Evolutionary conservation across 805 yeast species (phyloP).

Genomic region (Wickerhamomyces rabaulensis): DNA sequence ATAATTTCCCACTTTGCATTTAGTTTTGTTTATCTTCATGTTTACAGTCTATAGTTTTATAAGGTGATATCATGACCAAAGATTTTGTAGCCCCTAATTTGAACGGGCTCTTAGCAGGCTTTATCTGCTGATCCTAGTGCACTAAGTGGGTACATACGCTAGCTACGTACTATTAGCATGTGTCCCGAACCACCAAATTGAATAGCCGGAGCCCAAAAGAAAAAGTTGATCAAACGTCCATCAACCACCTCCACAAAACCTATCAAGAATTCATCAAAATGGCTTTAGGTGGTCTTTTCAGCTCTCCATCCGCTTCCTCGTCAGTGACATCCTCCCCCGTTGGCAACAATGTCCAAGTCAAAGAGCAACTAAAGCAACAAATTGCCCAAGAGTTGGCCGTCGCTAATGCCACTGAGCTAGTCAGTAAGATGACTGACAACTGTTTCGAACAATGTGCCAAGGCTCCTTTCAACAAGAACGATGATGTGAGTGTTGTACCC

Average conservation of each 20-base stretch:
- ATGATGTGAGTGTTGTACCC: conserved; percentile 42
- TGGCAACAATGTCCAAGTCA: conserved; percentile 38
- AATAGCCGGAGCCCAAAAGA: background rate
- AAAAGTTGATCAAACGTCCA: background rate
- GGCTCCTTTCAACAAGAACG: conserved; percentile 53
- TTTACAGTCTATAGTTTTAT: background rate
- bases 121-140: no score
- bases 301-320: conserved; percentile 22
- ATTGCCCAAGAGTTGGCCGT: conserved; percentile 80
- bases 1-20: background rate
- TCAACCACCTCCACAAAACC: background rate
- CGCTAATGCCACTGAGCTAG: conserved; percentile 87
- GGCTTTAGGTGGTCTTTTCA: conserved; percentile 26
- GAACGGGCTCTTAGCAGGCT: no score
- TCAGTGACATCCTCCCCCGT: conserved; percentile 21
- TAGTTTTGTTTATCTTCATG: background rate
- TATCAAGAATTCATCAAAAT: conserved; percentile 4
- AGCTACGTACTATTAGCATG: background rate
- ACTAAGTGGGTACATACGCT: no score
- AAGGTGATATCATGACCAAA: background rate
- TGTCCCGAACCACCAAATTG: background rate
- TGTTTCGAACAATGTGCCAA: conserved; percentile 78
- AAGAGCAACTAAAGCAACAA: conserved; percentile 61
- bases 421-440: conserved; percentile 77
- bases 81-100: no score